Evolutionary conservation across 768 basidiomycete genomes (phyloP).

Genomic region (Rhodotorula toruloides): DNA sequence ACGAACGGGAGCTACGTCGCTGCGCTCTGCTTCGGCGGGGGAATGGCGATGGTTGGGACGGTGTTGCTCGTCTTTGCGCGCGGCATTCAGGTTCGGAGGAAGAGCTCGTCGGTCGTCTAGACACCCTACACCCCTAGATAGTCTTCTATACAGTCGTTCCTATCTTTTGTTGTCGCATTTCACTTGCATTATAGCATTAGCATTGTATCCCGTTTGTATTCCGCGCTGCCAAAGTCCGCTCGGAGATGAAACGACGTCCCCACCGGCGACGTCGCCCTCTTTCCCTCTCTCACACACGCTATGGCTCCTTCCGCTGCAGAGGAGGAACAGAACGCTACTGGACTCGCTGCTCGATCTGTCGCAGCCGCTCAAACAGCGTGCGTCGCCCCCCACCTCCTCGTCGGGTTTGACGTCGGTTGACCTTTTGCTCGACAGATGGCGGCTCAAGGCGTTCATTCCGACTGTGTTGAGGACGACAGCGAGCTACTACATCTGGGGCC

Average conservation of each 20-base stretch:
- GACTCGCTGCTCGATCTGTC: background rate
- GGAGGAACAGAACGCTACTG: background rate
- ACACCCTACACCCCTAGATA: no score
- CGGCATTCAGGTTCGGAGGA: background rate
- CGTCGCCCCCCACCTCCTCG: background rate
- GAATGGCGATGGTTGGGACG: background rate
- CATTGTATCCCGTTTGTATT: no score
- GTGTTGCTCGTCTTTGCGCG: constrained; percentile 6
- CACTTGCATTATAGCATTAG: no score
- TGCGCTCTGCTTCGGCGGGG: constrained; percentile 29
- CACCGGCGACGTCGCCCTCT: no score
- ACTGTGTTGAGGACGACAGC: background rate
- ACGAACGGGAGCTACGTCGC: constrained; percentile 26
- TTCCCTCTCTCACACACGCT: no score
- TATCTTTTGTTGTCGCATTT: no score
- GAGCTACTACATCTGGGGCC: constrained; percentile 8
- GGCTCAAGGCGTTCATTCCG: background rate
- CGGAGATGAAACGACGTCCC: no score
- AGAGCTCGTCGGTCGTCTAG: constrained; percentile 5
- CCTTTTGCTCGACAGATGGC: background rate
- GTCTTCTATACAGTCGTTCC: no score
- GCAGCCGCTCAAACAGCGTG: background rate
- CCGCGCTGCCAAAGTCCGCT: no score
- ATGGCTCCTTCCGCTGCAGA: no score
- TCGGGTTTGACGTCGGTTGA: no score